Percentiles rank a stretch among this genome's conserved stretches.
These are phyloP conservation scores for Sphaerulina musiva DNA, from an alignment of 2,329 filamentous ascomycete species.

Conservation along the genomic window DNA sequence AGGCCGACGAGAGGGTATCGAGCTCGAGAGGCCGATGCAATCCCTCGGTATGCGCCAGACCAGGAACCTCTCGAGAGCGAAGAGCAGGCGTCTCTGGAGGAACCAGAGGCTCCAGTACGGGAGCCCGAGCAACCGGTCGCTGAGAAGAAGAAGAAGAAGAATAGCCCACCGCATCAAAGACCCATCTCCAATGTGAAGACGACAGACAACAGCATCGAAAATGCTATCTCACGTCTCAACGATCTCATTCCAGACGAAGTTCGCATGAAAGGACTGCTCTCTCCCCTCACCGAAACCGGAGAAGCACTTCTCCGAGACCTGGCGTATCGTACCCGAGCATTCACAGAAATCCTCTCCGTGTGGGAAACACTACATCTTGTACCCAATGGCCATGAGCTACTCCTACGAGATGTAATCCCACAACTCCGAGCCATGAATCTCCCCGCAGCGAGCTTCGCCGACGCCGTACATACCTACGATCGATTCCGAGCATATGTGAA, in stretches of 20 bases:
- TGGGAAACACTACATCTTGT: constrained; percentile 18
- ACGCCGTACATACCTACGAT: constrained; percentile 38
- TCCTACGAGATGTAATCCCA: constrained; percentile 10
- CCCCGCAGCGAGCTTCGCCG: background rate
- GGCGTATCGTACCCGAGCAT: constrained; percentile 14
- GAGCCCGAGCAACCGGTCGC: background rate
- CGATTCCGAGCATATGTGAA: constrained; percentile 38
- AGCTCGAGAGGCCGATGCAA: background rate
- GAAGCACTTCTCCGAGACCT: constrained; percentile 17
- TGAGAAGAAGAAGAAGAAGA: background rate
- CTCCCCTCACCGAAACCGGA: constrained; percentile 14
- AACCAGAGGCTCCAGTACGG: background rate
- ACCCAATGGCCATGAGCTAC: background rate
- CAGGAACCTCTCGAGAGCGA: background rate
- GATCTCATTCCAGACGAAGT: constrained; percentile 9
- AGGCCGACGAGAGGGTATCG: background rate
- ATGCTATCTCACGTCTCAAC: constrained; percentile 6
- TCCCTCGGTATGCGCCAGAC: background rate
- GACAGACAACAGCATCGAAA: background rate
- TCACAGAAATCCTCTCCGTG: constrained; percentile 12
- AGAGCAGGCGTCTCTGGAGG: background rate
- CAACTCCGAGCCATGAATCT: constrained; percentile 6
- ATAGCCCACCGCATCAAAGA: background rate
- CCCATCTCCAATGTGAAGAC: background rate
- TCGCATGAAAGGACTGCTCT: constrained; percentile 12